Base-by-base conservation (phyloP, 164 flowering plant genomes). In the Aristolochia contorta region DNA sequence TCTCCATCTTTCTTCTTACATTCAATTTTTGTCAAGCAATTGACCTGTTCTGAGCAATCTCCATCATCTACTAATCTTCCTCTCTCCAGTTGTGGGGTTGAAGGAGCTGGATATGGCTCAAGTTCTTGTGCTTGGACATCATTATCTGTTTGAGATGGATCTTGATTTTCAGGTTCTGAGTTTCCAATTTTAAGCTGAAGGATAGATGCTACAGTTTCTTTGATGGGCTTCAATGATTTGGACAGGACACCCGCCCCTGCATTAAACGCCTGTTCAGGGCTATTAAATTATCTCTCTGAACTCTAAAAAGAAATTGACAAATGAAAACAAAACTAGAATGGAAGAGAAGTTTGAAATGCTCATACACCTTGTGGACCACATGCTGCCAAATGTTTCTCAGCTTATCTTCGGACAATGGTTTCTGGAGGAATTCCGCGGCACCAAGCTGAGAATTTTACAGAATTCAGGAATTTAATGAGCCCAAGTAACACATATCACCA, bases 381-480 rank as follows among this genome's bases (percentile, higher is more conserved):
- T 87, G 97, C 77, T 90, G 97, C 97, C 97, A 90, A 63, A 90
- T 79, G 64, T 87, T 87, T 69, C 76, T 76, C 2, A 91, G 85
- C 70, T 87, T 91, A 54, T 91, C 97, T 67, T 87, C 89, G 0
- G 85, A 80, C 20, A 91, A 76, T 16, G 97, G 97, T 72, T 84
- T 86, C 21, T 61, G 76, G 50, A 91, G 87, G 68, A 91, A 84
- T 72, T 91, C 95, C 56, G 84, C 86, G 19, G 97, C 97, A 65
- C 95, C 95, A 32, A 84, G 89, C 97, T 91, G 87, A 62, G 73
- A 74, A 61, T 20, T 12, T 27, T 56, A 54, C 30, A 58, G 4
- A 48, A 51, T 19, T 23, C 13, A 25, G 30, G 30, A 64, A 50
- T 12, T 46, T n/a, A 24, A 60, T 47, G 21, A 51, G 24, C 43